phyloP scores from a whole-genome alignment of 139 green algal genomes.

The Chlorella vulgaris region DNA sequence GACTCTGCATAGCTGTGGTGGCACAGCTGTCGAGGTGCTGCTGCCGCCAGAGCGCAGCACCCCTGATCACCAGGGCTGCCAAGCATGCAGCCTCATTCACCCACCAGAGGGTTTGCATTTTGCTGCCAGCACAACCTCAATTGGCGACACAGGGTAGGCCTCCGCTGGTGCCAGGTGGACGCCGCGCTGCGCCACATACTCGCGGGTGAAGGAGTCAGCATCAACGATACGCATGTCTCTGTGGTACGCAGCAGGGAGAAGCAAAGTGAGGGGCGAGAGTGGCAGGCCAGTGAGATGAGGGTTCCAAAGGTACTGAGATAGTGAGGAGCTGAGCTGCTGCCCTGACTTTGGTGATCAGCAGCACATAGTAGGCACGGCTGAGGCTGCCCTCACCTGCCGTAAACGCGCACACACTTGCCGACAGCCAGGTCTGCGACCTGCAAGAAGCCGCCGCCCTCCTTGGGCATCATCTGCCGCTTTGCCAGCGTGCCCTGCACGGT shows the following conservation, averaged over 20 bases:
- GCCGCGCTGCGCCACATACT: conserved; percentile 40
- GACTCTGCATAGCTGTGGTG: no score
- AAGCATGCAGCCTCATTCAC: no score
- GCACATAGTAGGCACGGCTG: no score
- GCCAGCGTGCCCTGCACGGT: conserved; percentile 86
- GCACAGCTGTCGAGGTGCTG: no score
- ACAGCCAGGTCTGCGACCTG: conserved; percentile 72
- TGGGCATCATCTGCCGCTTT: conserved; percentile 78
- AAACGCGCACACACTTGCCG: conserved; percentile 73
- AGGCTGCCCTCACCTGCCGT: conserved; percentile 66
- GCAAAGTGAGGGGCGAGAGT: no score
- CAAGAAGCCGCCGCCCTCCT: conserved; percentile 58
- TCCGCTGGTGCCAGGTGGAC: conserved; percentile 45
- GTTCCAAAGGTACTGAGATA: no score
- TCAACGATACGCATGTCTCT: conserved; percentile 77
- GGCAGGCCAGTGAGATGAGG: no score
- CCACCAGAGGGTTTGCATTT: conserved; percentile 37
- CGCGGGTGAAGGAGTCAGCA: conserved; percentile 84
- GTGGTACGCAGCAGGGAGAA: conserved; percentile 56
- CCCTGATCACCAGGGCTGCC: no score
- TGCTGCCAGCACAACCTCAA: conserved; percentile 42
- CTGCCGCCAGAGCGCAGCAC: no score
- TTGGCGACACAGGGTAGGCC: conserved; percentile 67
- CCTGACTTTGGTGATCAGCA: no score
- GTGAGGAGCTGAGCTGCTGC: no score